A percentile compares a stretch with the other conserved stretches of the same genome.
These are phyloP conservation scores for Coemansia erecta DNA, from an alignment of 192 early-diverging fungal species.

Conservation along the genomic window DNA sequence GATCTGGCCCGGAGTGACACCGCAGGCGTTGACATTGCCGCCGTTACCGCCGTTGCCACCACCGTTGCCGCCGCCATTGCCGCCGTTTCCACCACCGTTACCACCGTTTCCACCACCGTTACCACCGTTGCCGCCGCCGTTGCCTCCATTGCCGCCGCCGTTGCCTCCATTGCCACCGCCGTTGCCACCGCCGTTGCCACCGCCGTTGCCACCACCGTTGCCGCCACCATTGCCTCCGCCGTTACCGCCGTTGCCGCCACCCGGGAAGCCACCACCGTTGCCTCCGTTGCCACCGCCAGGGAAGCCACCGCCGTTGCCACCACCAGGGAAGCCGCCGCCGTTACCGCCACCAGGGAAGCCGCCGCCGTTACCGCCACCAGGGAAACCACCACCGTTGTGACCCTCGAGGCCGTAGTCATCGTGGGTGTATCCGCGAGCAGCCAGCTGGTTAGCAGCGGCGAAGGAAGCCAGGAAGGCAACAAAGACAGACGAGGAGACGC, in stretches of 20 bases:
- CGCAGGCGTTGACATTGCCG: constrained; percentile 32
- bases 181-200: constrained; percentile 8
- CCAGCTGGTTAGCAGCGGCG: constrained; percentile 3
- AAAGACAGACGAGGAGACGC: constrained; percentile 4
- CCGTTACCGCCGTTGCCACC: neutral
- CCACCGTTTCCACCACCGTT: constrained; percentile 10
- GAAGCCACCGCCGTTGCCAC: too few relatives aligned
- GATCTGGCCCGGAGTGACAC: constrained; percentile 37
- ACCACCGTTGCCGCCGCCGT: neutral
- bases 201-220: constrained; percentile 8
- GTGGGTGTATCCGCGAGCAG: constrained; percentile 1
- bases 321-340: too few relatives aligned
- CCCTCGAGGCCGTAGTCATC: neutral
- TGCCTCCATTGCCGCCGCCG: constrained; percentile 1
- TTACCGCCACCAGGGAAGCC: too few relatives aligned
- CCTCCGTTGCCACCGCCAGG: constrained; percentile 13
- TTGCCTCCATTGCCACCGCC: constrained; percentile 12
- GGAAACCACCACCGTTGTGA: constrained; percentile 2
- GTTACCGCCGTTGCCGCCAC: constrained; percentile 11
- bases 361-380: constrained; percentile 9
- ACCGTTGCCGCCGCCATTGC: neutral
- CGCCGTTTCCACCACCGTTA: neutral
- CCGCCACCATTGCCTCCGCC: constrained; percentile 10
- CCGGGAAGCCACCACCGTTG: too few relatives aligned
- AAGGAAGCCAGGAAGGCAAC: constrained; percentile 1